Evolutionary conservation across 78 protist species (phyloP).

Genomic region (Dictyostelium discoideum): DNA sequence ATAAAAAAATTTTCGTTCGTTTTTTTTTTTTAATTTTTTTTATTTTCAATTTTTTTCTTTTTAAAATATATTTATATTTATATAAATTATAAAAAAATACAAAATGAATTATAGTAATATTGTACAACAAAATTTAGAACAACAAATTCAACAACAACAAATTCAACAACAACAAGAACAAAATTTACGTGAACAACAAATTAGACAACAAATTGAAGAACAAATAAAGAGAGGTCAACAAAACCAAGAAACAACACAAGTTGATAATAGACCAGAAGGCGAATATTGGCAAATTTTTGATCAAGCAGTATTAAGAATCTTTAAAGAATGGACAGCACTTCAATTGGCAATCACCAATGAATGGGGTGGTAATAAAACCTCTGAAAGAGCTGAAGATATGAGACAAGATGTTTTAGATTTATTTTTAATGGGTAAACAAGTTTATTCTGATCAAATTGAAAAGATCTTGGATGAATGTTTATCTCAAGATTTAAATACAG

Average conservation of each 20-base stretch:
- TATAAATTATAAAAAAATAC: not conserved
- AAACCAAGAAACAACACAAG: not conserved
- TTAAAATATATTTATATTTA: not conserved
- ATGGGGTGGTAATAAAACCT: conserved; percentile 64
- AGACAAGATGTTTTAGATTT: conserved; percentile 66
- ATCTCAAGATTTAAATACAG: conserved; percentile 68
- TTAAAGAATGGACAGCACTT: conserved; percentile 75
- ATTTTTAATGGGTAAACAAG: conserved; percentile 43
- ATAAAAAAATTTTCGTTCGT: not conserved
- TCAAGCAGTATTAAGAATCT: conserved; percentile 49
- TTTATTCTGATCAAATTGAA: conserved; percentile 44
- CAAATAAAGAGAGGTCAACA: not conserved
- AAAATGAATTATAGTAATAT: conserved; percentile 18
- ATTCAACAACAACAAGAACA: not conserved
- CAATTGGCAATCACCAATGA: conserved; percentile 58
- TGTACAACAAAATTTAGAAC: conserved; percentile 13
- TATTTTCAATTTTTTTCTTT: not conserved
- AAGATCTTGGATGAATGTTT: conserved; percentile 37
- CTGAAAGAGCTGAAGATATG: conserved; percentile 55
- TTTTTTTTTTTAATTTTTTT: not conserved
- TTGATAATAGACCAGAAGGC: conserved; percentile 2
- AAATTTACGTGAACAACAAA: not conserved
- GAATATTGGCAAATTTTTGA: conserved; percentile 56
- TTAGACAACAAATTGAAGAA: not conserved
- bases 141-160: conserved; percentile 24